These are phyloP conservation scores for Abrus pulchellus DNA, from an alignment of 306 rosid genomes.

Conservation along the genomic window DNA sequence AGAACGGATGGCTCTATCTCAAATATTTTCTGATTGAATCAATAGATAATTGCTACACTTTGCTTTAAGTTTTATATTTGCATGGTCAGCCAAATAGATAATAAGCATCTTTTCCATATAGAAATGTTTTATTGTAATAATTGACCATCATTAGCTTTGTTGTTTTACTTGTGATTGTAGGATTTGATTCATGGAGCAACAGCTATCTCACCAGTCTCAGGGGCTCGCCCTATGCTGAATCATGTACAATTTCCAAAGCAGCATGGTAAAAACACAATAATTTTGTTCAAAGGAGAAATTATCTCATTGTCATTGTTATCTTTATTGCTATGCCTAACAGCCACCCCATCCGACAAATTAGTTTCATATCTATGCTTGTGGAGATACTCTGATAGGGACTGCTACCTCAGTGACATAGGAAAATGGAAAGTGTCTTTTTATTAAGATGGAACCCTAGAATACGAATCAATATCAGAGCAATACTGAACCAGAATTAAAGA, in stretches of 20 bases:
- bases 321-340: conserved; percentile 14
- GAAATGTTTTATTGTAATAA: conserved; percentile 20
- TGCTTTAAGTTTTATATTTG: conserved; percentile 22
- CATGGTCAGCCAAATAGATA: neutral
- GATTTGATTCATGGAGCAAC: conserved; percentile 76
- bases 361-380: neutral
- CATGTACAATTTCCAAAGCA: conserved; percentile 79
- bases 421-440: too few relatives aligned
- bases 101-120: neutral
- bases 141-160: conserved; percentile 39
- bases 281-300: conserved; percentile 20
- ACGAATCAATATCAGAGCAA: too few relatives aligned
- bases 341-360: neutral
- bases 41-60: conserved; percentile 31
- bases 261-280: conserved; percentile 63
- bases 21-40: conserved; percentile 32
- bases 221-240: conserved; percentile 69
- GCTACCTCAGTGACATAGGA: too few relatives aligned
- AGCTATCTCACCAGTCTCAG: conserved; percentile 60
- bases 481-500: too few relatives aligned
- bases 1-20: conserved; percentile 36
- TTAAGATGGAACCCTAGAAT: too few relatives aligned
- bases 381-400: neutral
- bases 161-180: conserved; percentile 58
- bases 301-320: conserved; percentile 1